Conservation (phyloP, 306 rosid genomes). For the Oemleria cerasiformis region DNA sequence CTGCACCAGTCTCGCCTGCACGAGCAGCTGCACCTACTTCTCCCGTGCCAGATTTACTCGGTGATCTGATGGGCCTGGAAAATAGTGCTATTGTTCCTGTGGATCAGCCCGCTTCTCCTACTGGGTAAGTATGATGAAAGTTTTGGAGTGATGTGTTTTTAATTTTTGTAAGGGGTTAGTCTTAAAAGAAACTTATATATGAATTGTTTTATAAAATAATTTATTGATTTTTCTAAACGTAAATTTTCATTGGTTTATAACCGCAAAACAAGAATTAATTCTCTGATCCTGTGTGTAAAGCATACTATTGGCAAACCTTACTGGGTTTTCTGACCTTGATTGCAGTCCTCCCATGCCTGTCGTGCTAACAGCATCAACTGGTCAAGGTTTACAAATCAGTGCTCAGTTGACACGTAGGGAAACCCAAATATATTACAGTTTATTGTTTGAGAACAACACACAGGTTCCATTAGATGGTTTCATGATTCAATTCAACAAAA, state of each 20-base stretch:
- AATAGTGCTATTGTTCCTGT: slow-evolving; percentile 67
- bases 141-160: not conserved
- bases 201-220: not conserved
- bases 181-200: not conserved
- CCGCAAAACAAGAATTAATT: too few species aligned
- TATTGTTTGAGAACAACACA: slow-evolving; percentile 80
- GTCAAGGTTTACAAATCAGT: slow-evolving; percentile 97
- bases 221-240: too few species aligned
- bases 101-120: slow-evolving; percentile 72
- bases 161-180: not conserved
- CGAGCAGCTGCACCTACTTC: slow-evolving; percentile 61
- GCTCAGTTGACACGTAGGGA: slow-evolving; percentile 75
- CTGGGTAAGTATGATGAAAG: slow-evolving; percentile 58
- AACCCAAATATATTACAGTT: slow-evolving; percentile 80
- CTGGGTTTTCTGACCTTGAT: slow-evolving; percentile 27
- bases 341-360: slow-evolving; percentile 87
- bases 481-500: slow-evolving; percentile 98
- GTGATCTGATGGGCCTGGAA: slow-evolving; percentile 88
- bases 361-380: slow-evolving; percentile 71
- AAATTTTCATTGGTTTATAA: not conserved
- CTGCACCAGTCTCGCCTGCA: slow-evolving; percentile 42
- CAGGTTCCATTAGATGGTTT: slow-evolving; percentile 85
- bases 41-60: slow-evolving; percentile 89
- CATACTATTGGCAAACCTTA: slow-evolving; percentile 18
- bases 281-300: not conserved